Base-by-base conservation (phyloP, 2,329 filamentous ascomycete genomes). In the Verticillium longisporum region DNA sequence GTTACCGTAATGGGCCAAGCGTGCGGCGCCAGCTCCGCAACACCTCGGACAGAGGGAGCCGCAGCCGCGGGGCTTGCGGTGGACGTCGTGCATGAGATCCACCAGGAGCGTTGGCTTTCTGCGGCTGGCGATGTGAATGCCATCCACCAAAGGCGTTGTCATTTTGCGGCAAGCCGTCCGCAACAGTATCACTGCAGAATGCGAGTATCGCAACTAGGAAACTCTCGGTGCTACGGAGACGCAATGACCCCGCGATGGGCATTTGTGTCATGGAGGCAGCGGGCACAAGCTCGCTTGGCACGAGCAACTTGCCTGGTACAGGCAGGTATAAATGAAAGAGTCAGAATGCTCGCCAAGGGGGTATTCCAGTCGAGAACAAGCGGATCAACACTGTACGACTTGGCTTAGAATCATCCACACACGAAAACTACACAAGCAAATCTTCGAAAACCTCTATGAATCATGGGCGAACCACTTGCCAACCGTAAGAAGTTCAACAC, bases 401-500 rank as follows among this genome's bases (percentile, higher is more conserved):
- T 13, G 7, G 13, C 34, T 36, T 9, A 13, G 13, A 36, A 36
- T 7, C 34, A 36, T 36, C 15, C 26, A 5, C 5, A 31, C 26
- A 18, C 7, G 14, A 7, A 45, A 18, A 45, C 3, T n/a, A 45
- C 14, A 18, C 7, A 7, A 18, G 15, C n/a, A 2, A 21, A 21
- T n/a, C 1, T 9, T 45, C 7, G n/a, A 15, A 14, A 38, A 45
- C n/a, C 38, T 21, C 14, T n/a, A 3, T 18, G 15, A 45, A 58
- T 7, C 54, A 72, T 69, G 64, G 68, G 61, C 50, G 61, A 66
- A 18, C 34, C 62, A 59, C 54, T 56, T 13, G 33, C 53, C 33
- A 31, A 56, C 41, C 56, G 50, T 15, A 77, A 75, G 45, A 77
- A 75, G 67, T 76, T 76, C 69, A 77, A 74, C 62, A 77, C 76